Percentiles rank a stretch among this genome's conserved stretches.
Conservation (phyloP, 352 stramenopile species). For the Phytophthora kernoviae region DNA sequence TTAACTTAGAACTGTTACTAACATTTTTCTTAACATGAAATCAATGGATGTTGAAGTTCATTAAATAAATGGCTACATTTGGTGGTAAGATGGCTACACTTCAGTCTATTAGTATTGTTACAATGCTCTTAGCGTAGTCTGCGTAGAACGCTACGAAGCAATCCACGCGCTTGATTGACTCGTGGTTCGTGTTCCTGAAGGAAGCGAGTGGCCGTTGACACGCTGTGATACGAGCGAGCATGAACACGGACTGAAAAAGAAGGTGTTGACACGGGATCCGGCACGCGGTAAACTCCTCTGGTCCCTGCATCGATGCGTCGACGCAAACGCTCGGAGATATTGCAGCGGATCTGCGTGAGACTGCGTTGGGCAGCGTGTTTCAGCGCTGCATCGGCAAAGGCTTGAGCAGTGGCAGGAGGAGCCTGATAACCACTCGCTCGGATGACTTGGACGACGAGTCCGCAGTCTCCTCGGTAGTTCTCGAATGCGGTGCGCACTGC, state of each 20-base stretch:
- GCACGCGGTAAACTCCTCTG: slow-evolving; percentile 19
- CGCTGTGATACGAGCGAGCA: slow-evolving; percentile 12
- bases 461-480: slow-evolving; percentile 8
- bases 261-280: slow-evolving; percentile 16
- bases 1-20: too few species aligned
- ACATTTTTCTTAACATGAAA: too few species aligned
- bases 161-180: slow-evolving; percentile 5
- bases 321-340: slow-evolving; percentile 24
- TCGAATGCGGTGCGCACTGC: slow-evolving; percentile 56
- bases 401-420: slow-evolving; percentile 20
- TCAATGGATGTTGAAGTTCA: too few species aligned
- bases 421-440: slow-evolving; percentile 19
- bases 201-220: neutral
- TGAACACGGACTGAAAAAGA: slow-evolving; percentile 18
- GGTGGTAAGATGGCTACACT: slow-evolving; percentile 11
- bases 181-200: slow-evolving; percentile 10
- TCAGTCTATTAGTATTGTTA: too few species aligned
- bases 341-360: slow-evolving; percentile 17
- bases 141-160: slow-evolving; percentile 19
- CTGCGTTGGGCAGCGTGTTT: slow-evolving; percentile 26
- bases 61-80: slow-evolving; percentile 5
- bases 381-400: slow-evolving; percentile 28
- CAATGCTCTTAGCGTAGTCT: neutral
- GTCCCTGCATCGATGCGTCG: slow-evolving; percentile 17
- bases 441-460: slow-evolving; percentile 28